Base-by-base conservation (phyloP, 2,329 filamentous ascomycete species). In the Trichoderma polysporum region DNA sequence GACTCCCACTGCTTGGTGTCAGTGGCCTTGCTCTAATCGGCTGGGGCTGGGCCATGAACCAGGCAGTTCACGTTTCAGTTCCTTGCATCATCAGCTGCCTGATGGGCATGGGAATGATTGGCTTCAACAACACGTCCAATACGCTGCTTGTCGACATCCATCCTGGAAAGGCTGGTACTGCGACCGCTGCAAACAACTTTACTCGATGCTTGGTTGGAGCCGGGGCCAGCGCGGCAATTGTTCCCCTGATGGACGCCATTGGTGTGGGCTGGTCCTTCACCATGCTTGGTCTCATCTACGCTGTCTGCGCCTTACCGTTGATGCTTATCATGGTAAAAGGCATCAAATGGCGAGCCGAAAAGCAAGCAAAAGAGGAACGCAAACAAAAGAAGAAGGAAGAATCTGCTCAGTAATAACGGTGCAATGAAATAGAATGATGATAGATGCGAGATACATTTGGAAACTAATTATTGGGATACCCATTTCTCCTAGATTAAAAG, bases 71-170 rank as follows among this genome's bases (percentile, higher is more conserved):
- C 22, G 72, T 86, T 1, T 83, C 83, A 0, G 84, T 80, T 1
- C 80, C 79, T 0, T 80, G 81, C 58, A 75, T 86, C 3, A 69
- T 86, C 13, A 79, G 83, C 37, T 80, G 83, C 45, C 39, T 85
- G 0, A 71, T 82, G 29, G 84, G 84, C 2, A 74, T 82, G 6
- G 79, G 81, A 7, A 79, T 86, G 64, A 85, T 85, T 4, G 85
- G 85, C 0, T 83, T 84, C 41, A 87, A 83, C 73, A 87, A 86
- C 66, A 78, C 83, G 3, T 76, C 81, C 39, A 86, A 80, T 61
- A 80, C 83, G 0, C 74, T 89, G 53, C 78, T 88, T 2, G 79
- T 88, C 4, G 87, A 89, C 69, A 78, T 88, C 8, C 83, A 86
- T 66, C 85, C 84, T 0, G 78, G 78, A 0, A 80, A 79, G 19